A percentile compares a stretch with the other conserved stretches of the same genome.
These are phyloP conservation scores for Trypanosomatidae sp. DNA, from an alignment of 208 protist species.

Conservation along the genomic window DNA sequence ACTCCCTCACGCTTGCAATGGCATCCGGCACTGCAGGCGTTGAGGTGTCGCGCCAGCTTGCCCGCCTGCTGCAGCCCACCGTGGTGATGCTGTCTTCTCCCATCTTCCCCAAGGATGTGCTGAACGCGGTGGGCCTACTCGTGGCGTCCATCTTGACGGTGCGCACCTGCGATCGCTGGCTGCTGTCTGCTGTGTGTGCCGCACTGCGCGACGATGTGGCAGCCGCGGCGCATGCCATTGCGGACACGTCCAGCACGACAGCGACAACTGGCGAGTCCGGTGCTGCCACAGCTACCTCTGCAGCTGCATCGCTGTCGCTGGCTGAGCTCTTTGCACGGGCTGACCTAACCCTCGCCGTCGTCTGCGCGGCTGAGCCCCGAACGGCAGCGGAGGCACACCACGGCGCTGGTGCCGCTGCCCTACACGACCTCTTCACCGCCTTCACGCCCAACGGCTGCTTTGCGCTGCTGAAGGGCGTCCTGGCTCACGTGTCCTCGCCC, in stretches of 20 bases:
- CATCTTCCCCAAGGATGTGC: slow-evolving; percentile 85
- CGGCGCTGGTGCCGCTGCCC: slow-evolving; percentile 6
- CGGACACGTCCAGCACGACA: not conserved
- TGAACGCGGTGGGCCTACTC: slow-evolving; percentile 83
- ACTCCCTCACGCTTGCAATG: slow-evolving; percentile 20
- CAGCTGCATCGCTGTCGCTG: not conserved
- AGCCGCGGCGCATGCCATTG: not conserved
- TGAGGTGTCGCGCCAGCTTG: slow-evolving; percentile 28
- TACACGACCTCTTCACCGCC: slow-evolving; percentile 38
- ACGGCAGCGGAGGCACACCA: not conserved
- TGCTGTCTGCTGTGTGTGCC: slow-evolving; percentile 53
- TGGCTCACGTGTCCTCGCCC: slow-evolving; percentile 76
- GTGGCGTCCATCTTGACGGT: slow-evolving; percentile 76
- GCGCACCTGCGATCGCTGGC: slow-evolving; percentile 37
- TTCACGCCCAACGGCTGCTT: slow-evolving; percentile 78
- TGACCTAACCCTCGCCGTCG: slow-evolving; percentile 13
- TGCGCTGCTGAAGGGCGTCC: slow-evolving; percentile 81
- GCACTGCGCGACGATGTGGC: slow-evolving; percentile 25
- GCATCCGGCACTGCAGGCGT: not conserved
- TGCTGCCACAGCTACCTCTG: no score
- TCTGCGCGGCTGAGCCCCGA: slow-evolving; percentile 14
- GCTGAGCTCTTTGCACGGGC: slow-evolving; percentile 15
- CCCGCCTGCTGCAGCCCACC: slow-evolving; percentile 44
- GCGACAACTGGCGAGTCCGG: no score
- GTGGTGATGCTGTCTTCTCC: slow-evolving; percentile 65